Conservation (phyloP, 495 filamentous ascomycete genomes). For the Tuber umbilicatum region DNA sequence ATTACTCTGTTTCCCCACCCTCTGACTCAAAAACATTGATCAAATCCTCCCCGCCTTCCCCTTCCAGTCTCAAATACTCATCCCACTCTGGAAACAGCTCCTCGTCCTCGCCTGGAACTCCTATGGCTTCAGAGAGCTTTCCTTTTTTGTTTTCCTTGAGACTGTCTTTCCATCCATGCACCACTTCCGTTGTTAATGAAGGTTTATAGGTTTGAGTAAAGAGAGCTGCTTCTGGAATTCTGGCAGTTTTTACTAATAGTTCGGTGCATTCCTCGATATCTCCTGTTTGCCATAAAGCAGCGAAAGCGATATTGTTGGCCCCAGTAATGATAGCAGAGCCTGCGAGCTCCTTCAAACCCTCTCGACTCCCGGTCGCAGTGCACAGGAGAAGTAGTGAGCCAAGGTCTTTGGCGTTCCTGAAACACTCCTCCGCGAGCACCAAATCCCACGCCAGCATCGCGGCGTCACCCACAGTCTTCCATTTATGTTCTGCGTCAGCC, state of each 20-base stretch:
- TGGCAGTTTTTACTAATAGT: constrained; percentile 67
- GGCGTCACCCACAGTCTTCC: constrained; percentile 92
- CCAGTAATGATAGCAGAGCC: constrained; percentile 66
- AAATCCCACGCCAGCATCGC: constrained; percentile 84
- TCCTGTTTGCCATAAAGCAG: constrained; percentile 76
- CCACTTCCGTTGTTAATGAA: constrained; percentile 60
- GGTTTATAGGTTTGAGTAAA: constrained; percentile 95
- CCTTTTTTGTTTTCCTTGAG: constrained; percentile 62
- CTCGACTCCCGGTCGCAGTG: constrained; percentile 67
- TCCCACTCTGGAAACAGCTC: constrained; percentile 96
- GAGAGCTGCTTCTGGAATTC: constrained; percentile 76
- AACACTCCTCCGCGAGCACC: constrained; percentile 82
- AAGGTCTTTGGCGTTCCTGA: constrained; percentile 77
- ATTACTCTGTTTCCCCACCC: constrained; percentile 24
- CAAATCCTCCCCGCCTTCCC: constrained; percentile 50
- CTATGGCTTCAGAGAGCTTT: constrained; percentile 73
- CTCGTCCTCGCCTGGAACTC: constrained; percentile 76
- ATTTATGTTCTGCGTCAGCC: constrained; percentile 88
- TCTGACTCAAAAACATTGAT: constrained; percentile 45
- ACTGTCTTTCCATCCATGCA: constrained; percentile 68
- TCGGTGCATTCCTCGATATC: constrained; percentile 77
- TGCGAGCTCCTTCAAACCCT: constrained; percentile 65
- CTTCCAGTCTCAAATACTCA: constrained; percentile 75
- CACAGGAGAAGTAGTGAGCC: constrained; percentile 83
- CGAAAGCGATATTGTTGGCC: constrained; percentile 86